These are phyloP conservation scores for Chionographis japonica DNA, from an alignment of 106 monocot genomes.

Conservation along the genomic window DNA sequence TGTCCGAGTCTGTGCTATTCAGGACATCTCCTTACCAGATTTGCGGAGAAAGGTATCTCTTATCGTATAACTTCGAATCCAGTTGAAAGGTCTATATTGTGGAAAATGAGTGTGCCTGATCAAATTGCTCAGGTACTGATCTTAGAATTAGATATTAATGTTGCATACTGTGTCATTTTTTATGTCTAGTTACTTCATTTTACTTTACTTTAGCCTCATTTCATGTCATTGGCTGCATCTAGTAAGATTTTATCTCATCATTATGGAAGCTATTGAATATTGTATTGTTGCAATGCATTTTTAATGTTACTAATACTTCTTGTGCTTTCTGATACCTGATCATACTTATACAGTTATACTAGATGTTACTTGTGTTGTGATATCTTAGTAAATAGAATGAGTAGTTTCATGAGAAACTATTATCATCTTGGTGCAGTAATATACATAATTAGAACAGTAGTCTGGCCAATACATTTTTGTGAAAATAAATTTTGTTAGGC, in stretches of 20 bases:
- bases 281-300: too few relatives aligned
- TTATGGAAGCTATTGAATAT: too few relatives aligned
- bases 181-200: too few relatives aligned
- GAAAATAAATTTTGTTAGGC: too few relatives aligned
- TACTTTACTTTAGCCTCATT: too few relatives aligned
- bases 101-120: conserved; percentile 83
- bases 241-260: too few relatives aligned
- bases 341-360: neutral
- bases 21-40: conserved; percentile 80
- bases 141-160: neutral
- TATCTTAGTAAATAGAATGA: neutral
- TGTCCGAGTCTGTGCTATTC: conserved; percentile 1
- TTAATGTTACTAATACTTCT: too few relatives aligned
- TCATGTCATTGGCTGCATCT: too few relatives aligned
- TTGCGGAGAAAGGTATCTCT: conserved; percentile 71
- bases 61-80: conserved; percentile 67
- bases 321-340: neutral
- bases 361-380: neutral
- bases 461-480: too few relatives aligned
- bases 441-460: neutral
- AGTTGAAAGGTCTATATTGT: conserved; percentile 72
- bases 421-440: neutral
- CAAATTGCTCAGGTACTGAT: conserved; percentile 55
- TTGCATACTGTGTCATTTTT: too few relatives aligned
- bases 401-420: neutral